Evolutionary conservation across 345 rosid genomes (phyloP).

Genomic region (Zanthoxylum bungeanum): DNA sequence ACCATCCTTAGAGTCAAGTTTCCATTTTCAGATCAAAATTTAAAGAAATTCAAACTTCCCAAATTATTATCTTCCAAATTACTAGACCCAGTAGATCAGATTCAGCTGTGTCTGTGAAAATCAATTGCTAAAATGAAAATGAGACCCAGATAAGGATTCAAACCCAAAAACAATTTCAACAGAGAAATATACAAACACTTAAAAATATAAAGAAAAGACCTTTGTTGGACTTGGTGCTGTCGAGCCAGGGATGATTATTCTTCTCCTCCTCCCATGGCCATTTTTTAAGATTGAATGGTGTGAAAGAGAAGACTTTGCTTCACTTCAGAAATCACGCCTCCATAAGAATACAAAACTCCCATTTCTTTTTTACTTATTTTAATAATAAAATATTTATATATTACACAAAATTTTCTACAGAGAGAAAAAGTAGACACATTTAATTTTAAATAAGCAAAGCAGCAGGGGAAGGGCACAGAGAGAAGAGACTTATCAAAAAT

Average conservation of each 20-base stretch:
- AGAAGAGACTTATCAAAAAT: no score
- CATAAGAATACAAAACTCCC: conserved; percentile 45
- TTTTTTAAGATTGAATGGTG: conserved; percentile 63
- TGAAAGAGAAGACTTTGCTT: conserved; percentile 73
- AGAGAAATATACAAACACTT: neutral
- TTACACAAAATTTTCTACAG: no score
- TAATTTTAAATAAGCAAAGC: no score
- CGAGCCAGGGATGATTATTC: conserved; percentile 70
- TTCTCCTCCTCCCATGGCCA: no score
- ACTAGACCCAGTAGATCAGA: conserved; percentile 17
- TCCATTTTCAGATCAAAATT: conserved; percentile 24
- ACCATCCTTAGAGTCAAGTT: conserved; percentile 31
- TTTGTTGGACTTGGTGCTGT: conserved; percentile 37
- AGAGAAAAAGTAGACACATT: no score
- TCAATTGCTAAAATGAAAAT: neutral
- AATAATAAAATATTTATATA: no score
- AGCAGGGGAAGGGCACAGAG: no score
- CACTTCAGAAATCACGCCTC: conserved; percentile 45
- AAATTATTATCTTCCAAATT: neutral
- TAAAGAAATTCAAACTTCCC: conserved; percentile 7
- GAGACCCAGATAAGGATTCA: conserved; percentile 10
- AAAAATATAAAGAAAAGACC: conserved; percentile 20
- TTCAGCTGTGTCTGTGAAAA: conserved; percentile 13
- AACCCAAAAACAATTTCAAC: conserved; percentile 9
- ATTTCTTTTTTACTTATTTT: conserved; percentile 2